These are phyloP conservation scores for Chamaecyparis obtusa DNA, from an alignment of 75 land plant genomes.

Conservation along the genomic window DNA sequence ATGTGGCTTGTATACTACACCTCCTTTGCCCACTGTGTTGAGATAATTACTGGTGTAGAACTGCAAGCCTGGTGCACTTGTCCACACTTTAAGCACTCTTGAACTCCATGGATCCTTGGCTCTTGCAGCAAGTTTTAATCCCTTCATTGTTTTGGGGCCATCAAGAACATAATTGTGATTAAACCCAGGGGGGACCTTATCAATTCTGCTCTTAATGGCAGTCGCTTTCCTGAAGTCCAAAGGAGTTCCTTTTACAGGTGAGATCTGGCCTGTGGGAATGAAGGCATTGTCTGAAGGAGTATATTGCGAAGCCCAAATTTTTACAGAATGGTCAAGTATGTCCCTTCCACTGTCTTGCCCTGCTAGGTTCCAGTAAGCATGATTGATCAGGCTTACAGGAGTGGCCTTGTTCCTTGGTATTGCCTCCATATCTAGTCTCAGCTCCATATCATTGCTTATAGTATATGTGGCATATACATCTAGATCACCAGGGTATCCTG, in stretches of 20 bases:
- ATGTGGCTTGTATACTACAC: conserved; percentile 34
- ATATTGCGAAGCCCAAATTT: conserved; percentile 41
- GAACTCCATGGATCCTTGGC: conserved; percentile 37
- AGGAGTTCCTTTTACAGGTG: conserved; percentile 56
- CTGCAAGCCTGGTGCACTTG: conserved; percentile 60
- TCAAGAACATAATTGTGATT: conserved; percentile 71
- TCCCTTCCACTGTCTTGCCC: conserved; percentile 55
- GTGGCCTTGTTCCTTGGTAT: conserved; percentile 56
- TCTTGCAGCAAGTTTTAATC: conserved; percentile 41
- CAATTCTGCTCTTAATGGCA: conserved; percentile 39
- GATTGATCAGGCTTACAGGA: conserved; percentile 68
- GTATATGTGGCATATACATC: conserved; percentile 42
- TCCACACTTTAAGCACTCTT: conserved; percentile 55
- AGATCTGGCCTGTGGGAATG: conserved; percentile 67
- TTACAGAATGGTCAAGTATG: conserved; percentile 47
- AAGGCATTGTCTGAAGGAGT: conserved; percentile 52
- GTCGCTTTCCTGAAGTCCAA: conserved; percentile 48
- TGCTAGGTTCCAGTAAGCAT: conserved; percentile 81
- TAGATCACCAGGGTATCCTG: conserved; percentile 75
- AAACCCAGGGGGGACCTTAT: conserved; percentile 38
- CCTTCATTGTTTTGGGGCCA: not conserved
- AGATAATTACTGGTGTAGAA: conserved; percentile 57
- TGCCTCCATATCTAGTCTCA: conserved; percentile 44
- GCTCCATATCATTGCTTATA: conserved; percentile 22
- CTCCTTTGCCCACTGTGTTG: conserved; percentile 52